Conservation (phyloP, 2,329 filamentous ascomycete genomes). For the Hymenoscyphus infarciens region DNA sequence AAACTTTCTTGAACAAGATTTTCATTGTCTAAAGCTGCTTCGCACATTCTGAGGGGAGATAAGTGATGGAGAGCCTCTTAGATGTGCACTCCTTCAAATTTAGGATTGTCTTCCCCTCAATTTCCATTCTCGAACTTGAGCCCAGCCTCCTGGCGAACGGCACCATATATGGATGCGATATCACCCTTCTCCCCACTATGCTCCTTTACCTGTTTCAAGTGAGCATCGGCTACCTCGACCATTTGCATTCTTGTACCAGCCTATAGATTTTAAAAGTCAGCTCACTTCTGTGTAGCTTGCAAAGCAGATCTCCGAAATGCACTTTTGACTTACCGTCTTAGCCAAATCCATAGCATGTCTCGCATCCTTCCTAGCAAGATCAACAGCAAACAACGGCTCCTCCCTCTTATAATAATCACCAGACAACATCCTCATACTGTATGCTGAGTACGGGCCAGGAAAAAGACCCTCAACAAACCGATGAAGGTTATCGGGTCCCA, state of each 20-base stretch:
- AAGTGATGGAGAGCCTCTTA: no score
- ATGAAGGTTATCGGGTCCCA: slow-evolving; percentile 68
- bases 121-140: slow-evolving; percentile 65
- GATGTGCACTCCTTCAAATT: no score
- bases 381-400: slow-evolving; percentile 77
- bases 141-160: slow-evolving; percentile 69
- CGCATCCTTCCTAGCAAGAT: slow-evolving; percentile 79
- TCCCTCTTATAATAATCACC: slow-evolving; percentile 75
- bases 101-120: neutral
- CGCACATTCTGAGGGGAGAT: no score
- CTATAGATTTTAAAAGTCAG: neutral
- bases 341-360: slow-evolving; percentile 70
- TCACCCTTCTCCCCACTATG: slow-evolving; percentile 70
- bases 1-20: no score
- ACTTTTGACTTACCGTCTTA: slow-evolving; percentile 50
- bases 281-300: no score
- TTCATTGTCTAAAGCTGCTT: no score
- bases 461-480: slow-evolving; percentile 70
- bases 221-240: slow-evolving; percentile 63
- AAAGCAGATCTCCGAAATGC: slow-evolving; percentile 43
- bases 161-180: slow-evolving; percentile 79
- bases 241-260: slow-evolving; percentile 1
- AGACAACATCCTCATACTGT: slow-evolving; percentile 67
- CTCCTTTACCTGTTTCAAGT: slow-evolving; percentile 67
- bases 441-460: slow-evolving; percentile 70